Conservation (phyloP, 2,329 filamentous ascomycete genomes). For the Pyricularia grisea region DNA sequence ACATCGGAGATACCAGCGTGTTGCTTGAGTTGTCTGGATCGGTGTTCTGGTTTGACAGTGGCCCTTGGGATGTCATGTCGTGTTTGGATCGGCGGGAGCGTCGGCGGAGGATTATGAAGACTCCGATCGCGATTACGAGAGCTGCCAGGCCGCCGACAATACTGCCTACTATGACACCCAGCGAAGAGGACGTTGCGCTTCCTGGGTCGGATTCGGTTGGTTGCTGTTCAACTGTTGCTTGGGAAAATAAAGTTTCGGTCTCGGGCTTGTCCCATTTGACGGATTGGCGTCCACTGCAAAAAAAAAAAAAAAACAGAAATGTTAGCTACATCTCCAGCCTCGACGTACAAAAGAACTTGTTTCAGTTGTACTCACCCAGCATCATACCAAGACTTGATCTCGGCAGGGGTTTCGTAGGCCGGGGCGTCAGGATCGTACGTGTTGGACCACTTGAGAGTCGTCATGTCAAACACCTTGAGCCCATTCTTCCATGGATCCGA, state of each 20-base stretch:
- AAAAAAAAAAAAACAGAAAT: not conserved
- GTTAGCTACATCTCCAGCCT: not conserved
- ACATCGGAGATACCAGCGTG: not conserved
- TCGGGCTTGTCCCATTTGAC: constrained; percentile 17
- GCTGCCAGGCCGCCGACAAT: not conserved
- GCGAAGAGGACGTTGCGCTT: not conserved
- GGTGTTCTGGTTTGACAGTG: not conserved
- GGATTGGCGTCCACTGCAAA: constrained; percentile 3
- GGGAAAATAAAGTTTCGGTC: constrained; percentile 15
- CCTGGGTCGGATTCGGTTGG: not conserved
- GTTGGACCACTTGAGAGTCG: constrained; percentile 22
- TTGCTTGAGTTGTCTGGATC: not conserved
- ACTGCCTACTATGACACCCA: not conserved
- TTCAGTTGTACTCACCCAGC: constrained; percentile 10
- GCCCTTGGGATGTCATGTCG: not conserved
- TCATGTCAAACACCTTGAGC: constrained; percentile 30
- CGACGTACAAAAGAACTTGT: not conserved
- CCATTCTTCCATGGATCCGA: constrained; percentile 25
- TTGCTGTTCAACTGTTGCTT: not conserved
- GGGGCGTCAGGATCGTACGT: constrained; percentile 22
- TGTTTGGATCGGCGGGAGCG: not conserved
- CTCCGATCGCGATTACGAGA: not conserved
- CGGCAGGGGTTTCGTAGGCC: constrained; percentile 2
- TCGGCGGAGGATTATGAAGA: not conserved
- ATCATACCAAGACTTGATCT: constrained; percentile 23